Evolutionary conservation across 441 rosid genomes (phyloP), one percentile per base, ranked within the genome.

Genomic region (Brassica hybrid): DNA sequence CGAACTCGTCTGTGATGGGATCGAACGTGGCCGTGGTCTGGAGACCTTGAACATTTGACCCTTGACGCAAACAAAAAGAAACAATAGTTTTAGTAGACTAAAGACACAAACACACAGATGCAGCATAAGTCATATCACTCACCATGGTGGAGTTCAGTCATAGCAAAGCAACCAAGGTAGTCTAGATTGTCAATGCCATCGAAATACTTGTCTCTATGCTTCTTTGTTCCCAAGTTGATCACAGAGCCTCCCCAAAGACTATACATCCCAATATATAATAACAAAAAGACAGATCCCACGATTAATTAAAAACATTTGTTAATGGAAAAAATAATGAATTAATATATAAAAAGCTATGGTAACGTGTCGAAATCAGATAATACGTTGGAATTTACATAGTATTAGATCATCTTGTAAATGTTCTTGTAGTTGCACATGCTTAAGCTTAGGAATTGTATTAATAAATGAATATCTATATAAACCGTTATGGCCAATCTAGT

Each of bases 201-300:
- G 36, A 82, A 96, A 80, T 90, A 96, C 88, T 92, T 94, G 67
- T 92, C 96, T 80, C 80, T 85, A 57, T 96, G 99, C 81, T 88
- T 96, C 85, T 96, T 89, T 11, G 98, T 94, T 76, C 99, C 98
- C 65, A 96, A 81, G 81, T 96, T 94, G 78, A 96, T 74, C 57
- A 96, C 97, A 76, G 97, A 86, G 32, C 99, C 97, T 81, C 99
- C 99, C 99, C 99, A 96, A 52, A 96, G 97, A 87, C 99, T 96
- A 89, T 83, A 82, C 14, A 57, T 58, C 69, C 21, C 21, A 9
- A 52, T 1, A 52, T 52, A 13, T 13, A 48, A 52, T 14, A 52
- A 14, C 10, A 52, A 52, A 0, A 52, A 52, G 19, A 52, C 19
- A 7, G 57, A 52, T 52, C 57, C 57, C 71, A 43, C 17, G 32